Evolutionary conservation across 495 filamentous ascomycete genomes (phyloP), one percentile per base, ranked within the genome.

Genomic region (Oleoguttula mirabilis): DNA sequence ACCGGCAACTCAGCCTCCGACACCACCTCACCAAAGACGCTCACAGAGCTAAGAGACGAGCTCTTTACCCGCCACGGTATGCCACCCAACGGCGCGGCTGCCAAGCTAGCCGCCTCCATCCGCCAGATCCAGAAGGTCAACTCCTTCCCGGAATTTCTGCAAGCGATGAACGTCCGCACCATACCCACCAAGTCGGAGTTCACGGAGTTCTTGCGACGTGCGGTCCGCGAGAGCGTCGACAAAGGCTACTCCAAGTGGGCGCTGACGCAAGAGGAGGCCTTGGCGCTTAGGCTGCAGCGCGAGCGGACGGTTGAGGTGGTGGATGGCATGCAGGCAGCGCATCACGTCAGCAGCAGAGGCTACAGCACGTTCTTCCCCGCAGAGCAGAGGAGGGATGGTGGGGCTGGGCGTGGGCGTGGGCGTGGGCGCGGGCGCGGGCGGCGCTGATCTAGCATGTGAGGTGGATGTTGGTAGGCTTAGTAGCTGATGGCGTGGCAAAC

Each of bases 51-150:
- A 28, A 54, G 62, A 41, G 61, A 68, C 28, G 59, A 64, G 27
- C 57, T 71, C 15, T 73, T 72, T 52, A 53, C 60, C 6, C 51
- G 63, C 10, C 65, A 71, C 42, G 68, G 70, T 45, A 66, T 59
- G 7, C 66, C 69, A 8, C 67, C 69, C 0, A 45, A 39, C 1
- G 63, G 62, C 10, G 55, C 62, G 1, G 66, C 69, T 0, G 56
- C 62, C 32, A 35, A 51, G 8, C 52, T 72, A 17, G 58, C 69
- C 0, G 41, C 56, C 12, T 50, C 59, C 3, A 65, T 71, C 49
- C 62, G 65, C 21, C 50, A 59, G 1, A 64, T 72, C 19, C 66
- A 67, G 35, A 41, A 48, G 3, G 60, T 72, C 30, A 42, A 62
- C 21, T 48, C 55, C 25, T 71, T 72, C 46, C 60, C 63, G 0